Evolutionary conservation across 2,329 filamentous ascomycete species (phyloP), one percentile per base, ranked within the genome.

Genomic region (Botryotinia globosa): DNA sequence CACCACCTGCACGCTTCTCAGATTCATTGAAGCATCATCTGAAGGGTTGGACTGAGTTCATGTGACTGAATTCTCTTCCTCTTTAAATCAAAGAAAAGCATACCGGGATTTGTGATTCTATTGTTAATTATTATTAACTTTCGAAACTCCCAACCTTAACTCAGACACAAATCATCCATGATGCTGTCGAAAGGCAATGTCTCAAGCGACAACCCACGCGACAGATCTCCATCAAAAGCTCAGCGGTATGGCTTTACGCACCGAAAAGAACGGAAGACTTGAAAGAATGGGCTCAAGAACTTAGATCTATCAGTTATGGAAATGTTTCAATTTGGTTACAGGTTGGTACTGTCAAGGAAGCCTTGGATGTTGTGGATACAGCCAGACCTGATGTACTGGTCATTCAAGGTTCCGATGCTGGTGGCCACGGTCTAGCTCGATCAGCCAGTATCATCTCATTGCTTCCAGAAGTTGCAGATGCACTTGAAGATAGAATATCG

Each of bases 211-310:
- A 5, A 8, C 18, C n/a, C 18, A 14, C 2, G 20, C 9, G 61
- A 22, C 16, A 32, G 0, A 29, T 3, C 75, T 80, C 59, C 70
- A 69, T 69, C 48, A 18, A 69, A 59, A 42, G 4, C 10, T 69
- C 74, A 14, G 85, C 84, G 0, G 82, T 81, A 3, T 87, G 85
- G 86, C 79, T 87, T 2, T 87, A 85, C 70, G 84, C 84, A 0
- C 82, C 85, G 3, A 62, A 59, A 10, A 58, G 77, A 16, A 69
- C 10, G 0, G 48, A 42, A n/a, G n/a, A 69, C 18, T n/a, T 69
- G 51, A 69, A 44, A n/a, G 51, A 69, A 69, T 69, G 51, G 66
- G 66, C 51, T 32, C 37, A 29, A 34, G 66, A 59, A 32, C 51
- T 59, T 29, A 69, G 22, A 32, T 44, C 51, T 25, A 12, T 44